A percentile compares a stretch with the other conserved stretches of the same genome.
These are phyloP conservation scores for Benincasa hispida DNA, from an alignment of 306 rosid species.

Conservation along the genomic window DNA sequence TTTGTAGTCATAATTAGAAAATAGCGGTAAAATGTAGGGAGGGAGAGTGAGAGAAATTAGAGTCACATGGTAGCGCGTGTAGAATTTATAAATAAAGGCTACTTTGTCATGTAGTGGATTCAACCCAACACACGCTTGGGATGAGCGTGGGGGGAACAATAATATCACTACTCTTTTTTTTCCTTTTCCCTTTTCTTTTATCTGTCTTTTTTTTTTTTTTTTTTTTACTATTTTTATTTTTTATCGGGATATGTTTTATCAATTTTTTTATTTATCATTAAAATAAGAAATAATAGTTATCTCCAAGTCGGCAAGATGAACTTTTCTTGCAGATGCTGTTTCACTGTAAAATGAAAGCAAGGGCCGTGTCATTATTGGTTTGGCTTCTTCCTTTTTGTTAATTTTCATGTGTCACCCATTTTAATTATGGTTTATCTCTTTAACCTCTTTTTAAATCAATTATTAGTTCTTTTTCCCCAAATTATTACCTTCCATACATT, in stretches of 20 bases:
- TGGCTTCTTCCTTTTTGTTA: background rate
- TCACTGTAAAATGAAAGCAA: background rate
- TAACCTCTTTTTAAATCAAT: background rate
- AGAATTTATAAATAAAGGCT: background rate
- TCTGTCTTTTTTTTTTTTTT: too few species aligned
- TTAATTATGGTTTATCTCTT: background rate
- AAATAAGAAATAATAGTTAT: background rate
- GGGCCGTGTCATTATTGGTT: background rate
- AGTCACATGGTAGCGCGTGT: background rate
- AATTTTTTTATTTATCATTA: background rate
- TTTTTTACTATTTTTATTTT: background rate
- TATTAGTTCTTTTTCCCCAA: background rate
- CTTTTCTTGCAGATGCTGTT: background rate
- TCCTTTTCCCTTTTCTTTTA: background rate
- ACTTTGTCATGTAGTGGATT: constrained; percentile 1
- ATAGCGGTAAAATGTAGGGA: background rate
- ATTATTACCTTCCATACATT: background rate
- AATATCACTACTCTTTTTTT: background rate
- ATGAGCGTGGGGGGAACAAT: constrained; percentile 3
- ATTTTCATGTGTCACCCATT: background rate
- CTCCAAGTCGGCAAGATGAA: background rate
- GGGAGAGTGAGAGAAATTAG: background rate
- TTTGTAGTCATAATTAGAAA: too few species aligned
- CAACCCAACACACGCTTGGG: constrained; percentile 2
- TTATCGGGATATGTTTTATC: background rate